Evolutionary conservation across 2,329 filamentous ascomycete species (phyloP).

Genomic region (Pseudopithomyces maydicus): DNA sequence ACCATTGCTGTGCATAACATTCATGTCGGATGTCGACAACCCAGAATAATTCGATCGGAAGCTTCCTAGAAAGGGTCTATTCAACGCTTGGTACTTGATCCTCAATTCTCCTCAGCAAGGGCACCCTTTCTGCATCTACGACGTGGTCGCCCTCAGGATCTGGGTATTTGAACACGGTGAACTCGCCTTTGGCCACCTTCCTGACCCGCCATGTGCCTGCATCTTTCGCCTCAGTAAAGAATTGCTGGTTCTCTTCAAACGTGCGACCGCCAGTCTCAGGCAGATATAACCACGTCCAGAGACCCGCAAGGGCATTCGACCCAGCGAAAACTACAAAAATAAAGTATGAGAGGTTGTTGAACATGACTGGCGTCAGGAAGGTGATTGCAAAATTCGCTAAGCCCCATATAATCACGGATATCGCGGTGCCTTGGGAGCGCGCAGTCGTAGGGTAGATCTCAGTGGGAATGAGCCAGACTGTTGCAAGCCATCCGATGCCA

Average conservation of each 20-base stretch:
- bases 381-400: conserved; percentile 64
- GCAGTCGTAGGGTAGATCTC: conserved; percentile 63
- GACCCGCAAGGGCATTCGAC: conserved; percentile 60
- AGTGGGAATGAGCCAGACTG: conserved; percentile 64
- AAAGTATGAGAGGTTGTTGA: conserved; percentile 64
- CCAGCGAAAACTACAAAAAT: conserved; percentile 62
- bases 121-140: conserved; percentile 51
- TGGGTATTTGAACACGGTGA: conserved; percentile 50
- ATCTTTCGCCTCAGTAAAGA: conserved; percentile 60
- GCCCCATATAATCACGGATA: conserved; percentile 62
- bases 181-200: conserved; percentile 60
- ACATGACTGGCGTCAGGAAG: conserved; percentile 62
- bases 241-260: conserved; percentile 66
- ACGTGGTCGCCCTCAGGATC: conserved; percentile 35
- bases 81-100: conserved; percentile 48
- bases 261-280: conserved; percentile 63
- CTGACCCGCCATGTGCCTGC: conserved; percentile 59
- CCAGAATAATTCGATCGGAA: background rate
- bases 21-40: background rate
- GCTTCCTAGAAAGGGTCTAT: conserved; percentile 4
- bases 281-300: conserved; percentile 58
- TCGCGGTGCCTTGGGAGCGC: conserved; percentile 60
- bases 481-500: conserved; percentile 64
- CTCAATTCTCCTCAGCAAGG: conserved; percentile 50
- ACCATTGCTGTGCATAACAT: background rate